Percentiles rank a stretch among this genome's conserved stretches.
These are phyloP conservation scores for Dacryopinax spathularia DNA, from an alignment of 768 basidiomycete genomes.

Conservation along the genomic window DNA sequence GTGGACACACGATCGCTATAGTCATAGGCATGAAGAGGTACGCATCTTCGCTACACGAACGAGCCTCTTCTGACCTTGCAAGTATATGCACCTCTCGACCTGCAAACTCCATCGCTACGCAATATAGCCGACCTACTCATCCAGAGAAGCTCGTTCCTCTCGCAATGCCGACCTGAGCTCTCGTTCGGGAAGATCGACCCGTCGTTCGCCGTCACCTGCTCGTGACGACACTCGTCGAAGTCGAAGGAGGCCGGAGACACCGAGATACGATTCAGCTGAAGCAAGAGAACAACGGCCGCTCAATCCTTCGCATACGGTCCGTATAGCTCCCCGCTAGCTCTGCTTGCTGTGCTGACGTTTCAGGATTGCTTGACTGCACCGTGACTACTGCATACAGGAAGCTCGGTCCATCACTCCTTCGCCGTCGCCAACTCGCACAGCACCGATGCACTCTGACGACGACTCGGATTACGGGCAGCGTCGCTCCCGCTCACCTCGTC, in stretches of 20 bases:
- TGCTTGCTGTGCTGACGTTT: neutral
- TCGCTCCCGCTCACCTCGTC: neutral
- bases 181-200: neutral
- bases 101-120: too few relatives aligned
- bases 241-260: neutral
- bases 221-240: neutral
- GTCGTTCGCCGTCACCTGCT: neutral
- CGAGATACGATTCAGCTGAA: neutral
- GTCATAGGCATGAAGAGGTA: neutral
- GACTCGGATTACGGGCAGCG: neutral
- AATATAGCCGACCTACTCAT: too few relatives aligned
- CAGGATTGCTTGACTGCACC: neutral
- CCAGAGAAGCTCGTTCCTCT: neutral
- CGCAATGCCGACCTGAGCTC: neutral
- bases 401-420: neutral
- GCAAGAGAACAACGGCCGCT: neutral
- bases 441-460: neutral
- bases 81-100: neutral
- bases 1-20: neutral
- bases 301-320: neutral
- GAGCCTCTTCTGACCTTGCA: neutral
- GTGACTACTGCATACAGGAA: neutral
- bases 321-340: neutral
- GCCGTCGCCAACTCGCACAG: neutral
- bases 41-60: neutral